phyloP scores from a whole-genome alignment of 108 stramenopile genomes.

The Discostella pseudostelligera region DNA sequence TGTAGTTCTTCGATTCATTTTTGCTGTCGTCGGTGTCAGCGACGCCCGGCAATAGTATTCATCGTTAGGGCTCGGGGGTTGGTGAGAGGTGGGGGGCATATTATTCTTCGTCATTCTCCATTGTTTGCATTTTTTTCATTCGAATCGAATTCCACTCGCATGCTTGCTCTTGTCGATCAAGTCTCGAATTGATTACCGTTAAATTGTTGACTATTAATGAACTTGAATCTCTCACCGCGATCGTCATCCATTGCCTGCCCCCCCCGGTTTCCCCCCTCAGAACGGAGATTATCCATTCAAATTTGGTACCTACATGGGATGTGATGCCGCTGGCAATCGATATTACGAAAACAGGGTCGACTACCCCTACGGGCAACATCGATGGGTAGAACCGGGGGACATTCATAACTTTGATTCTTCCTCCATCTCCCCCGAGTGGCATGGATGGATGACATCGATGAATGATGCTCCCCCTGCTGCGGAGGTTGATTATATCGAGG shows the following conservation, averaged over 20 bases:
- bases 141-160: too few relatives aligned
- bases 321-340: constrained; percentile 89
- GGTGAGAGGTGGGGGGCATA: too few relatives aligned
- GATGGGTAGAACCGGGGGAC: constrained; percentile 95
- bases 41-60: too few relatives aligned
- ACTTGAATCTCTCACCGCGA: too few relatives aligned
- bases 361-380: constrained; percentile 93
- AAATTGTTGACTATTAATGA: too few relatives aligned
- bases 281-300: constrained; percentile 96
- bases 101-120: too few relatives aligned
- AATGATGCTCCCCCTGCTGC: constrained; percentile 75
- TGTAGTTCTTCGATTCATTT: constrained; percentile 4
- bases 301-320: constrained; percentile 93
- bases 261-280: constrained; percentile 36
- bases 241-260: background rate
- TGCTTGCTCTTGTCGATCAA: too few relatives aligned
- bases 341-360: constrained; percentile 95
- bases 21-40: too few relatives aligned
- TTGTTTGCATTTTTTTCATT: too few relatives aligned
- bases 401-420: constrained; percentile 93
- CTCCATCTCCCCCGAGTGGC: constrained; percentile 91
- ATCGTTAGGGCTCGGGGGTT: too few relatives aligned
- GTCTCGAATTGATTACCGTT: too few relatives aligned
- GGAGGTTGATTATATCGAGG: constrained; percentile 55
- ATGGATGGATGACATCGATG: constrained; percentile 93